Evolutionary conservation across 768 basidiomycete genomes (phyloP), one percentile per base, ranked within the genome.

Genomic region (Amanita exitialis): DNA sequence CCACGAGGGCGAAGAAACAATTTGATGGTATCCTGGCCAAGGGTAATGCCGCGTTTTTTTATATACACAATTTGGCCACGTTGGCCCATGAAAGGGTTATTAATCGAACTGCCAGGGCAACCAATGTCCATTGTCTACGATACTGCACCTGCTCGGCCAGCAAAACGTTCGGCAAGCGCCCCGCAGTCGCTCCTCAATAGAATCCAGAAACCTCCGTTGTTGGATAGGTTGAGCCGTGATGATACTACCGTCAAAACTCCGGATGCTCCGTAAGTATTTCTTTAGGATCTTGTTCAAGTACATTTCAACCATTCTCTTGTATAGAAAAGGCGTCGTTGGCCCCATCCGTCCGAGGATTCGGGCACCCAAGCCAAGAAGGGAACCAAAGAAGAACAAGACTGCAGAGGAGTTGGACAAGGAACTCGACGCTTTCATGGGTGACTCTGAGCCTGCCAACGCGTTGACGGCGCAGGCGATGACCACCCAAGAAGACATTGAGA

Each of bases 11-110:
- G 49, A 89, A 89, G 69, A 85, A 83, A 55, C 83, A 88, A 56
- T 87, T 86, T 53, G 78, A 92, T 61, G 90, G 91, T 41, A 84
- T 89, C 58, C 75, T 90, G 54, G 90, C 90, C 30, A 95, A 90
- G 71, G 90, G 93, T 93, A 65, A 59, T 46, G 52, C 13, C 12
- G 23, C 51, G 32, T 41, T 57, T 28, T 38, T 38, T 21, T n/a
- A n/a, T n/a, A n/a, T n/a, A 16, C 15, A 16, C 16, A 9, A 10
- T 7, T n/a, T 32, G 51, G 23, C 37, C 49, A 34, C 37, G 10
- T 50, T 59, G 49, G 56, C 37, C 45, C 18, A 44, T 12, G 20
- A 28, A 21, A 32, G 20, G 18, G 16, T 34, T 32, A 43, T 38
- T 50, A 27, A 50, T n/a, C 21, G 9, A 16, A 27, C 21, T n/a